Evolutionary conservation across 1,284 basidiomycete genomes (phyloP), one percentile per base, ranked within the genome.

Genomic region (Melampsora larici-populina): DNA sequence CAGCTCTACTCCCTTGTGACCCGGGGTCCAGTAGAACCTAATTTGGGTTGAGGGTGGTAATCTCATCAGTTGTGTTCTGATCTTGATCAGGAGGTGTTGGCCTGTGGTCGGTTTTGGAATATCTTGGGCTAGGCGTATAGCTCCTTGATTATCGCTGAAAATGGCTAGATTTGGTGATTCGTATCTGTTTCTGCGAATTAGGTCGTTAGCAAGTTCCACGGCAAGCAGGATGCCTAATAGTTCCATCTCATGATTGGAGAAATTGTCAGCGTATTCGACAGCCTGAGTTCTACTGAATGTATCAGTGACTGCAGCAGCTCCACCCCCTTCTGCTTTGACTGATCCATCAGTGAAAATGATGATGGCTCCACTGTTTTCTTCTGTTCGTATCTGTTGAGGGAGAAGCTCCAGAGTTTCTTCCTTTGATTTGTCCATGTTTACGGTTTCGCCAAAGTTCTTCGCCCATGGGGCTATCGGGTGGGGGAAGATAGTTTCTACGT

Each of bases 241-340:
- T n/a, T n/a, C n/a, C n/a, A n/a, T n/a, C n/a, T 69, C 67, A 69
- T 69, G 67, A 29, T 69, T 69, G 0, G 67, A 69, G 15, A 69
- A 13, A 29, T 29, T 70, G 68, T 46, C 48, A 49, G 40, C 24
- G 26, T 24, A 46, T 11, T 9, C 18, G 1, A 29, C 18, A 31
- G 46, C 6, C 15, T 49, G 29, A 24, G 51, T 3, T 0, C 4
- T 13, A 31, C 8, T 33, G 6, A 15, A 33, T 18, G 26, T 29
- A 1, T 33, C 26, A 31, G 60, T n/a, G 7, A 55, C 69, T 40
- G 69, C 69, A 60, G 46, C 69, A 7, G 17, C 51, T 1, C 69
- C 69, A n/a, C 69, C 69, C 7, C 60, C 60, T 40, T 40, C 69
- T 40, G 26, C 18, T 31, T 24, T 31, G 5, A 58, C 36, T 21